Evolutionary conservation across 1,284 basidiomycete genomes (phyloP).

Genomic region (Apiotrichum brassicae): DNA sequence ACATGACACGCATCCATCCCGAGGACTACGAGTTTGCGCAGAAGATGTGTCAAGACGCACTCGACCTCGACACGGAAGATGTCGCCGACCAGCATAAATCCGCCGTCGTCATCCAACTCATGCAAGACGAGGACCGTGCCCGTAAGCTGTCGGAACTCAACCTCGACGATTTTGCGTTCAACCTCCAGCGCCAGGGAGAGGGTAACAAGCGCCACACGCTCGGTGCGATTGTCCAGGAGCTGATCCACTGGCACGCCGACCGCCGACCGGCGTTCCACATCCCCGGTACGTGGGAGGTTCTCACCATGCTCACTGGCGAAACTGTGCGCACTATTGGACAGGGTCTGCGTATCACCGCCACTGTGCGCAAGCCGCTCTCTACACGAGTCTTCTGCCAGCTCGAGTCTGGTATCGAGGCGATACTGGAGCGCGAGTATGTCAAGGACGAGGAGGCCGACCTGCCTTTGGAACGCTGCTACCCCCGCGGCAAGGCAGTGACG

Average conservation of each 20-base stretch:
- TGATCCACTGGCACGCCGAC: constrained; percentile 81
- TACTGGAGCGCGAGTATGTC: constrained; percentile 64
- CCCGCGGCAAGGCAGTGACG: constrained; percentile 70
- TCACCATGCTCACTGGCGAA: constrained; percentile 95
- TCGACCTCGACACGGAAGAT: constrained; percentile 93
- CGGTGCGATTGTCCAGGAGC: constrained; percentile 79
- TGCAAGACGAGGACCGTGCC: constrained; percentile 72
- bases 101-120: constrained; percentile 71
- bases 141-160: constrained; percentile 86
- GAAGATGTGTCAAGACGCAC: constrained; percentile 97
- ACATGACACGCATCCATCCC: constrained; percentile 93
- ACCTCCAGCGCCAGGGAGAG: constrained; percentile 64
- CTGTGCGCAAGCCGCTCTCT: constrained; percentile 45
- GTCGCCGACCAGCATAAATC: constrained; percentile 84
- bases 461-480: constrained; percentile 51
- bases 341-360: constrained; percentile 80
- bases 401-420: constrained; percentile 87
- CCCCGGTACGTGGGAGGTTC: constrained; percentile 70
- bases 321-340: constrained; percentile 68
- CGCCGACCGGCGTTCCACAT: constrained; percentile 62
- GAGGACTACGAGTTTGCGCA: constrained; percentile 97
- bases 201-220: constrained; percentile 83
- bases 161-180: constrained; percentile 92
- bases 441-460: constrained; percentile 47
- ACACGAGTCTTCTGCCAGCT: constrained; percentile 49